Conservation (phyloP, 139 green algal genomes). For the Axilococcus clingmanii region DNA sequence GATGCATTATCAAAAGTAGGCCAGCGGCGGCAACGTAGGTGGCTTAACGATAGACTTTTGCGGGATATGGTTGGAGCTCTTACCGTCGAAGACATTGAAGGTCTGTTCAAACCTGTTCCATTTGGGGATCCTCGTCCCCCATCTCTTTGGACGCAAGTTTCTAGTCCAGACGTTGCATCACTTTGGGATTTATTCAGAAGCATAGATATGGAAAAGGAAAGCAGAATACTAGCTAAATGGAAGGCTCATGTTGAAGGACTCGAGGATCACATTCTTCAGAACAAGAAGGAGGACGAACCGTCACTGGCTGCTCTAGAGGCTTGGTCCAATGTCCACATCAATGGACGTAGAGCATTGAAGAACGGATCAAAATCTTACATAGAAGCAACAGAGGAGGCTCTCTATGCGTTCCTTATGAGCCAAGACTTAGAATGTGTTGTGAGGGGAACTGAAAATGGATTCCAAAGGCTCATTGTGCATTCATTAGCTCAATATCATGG, state of each 20-base stretch:
- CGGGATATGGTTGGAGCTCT: conserved; percentile 34
- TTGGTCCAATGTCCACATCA: conserved; percentile 21
- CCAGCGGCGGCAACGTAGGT: conserved; percentile 19
- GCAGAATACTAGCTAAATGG: conserved; percentile 37
- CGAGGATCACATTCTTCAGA: neutral
- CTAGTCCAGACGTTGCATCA: conserved; percentile 4
- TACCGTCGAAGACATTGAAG: conserved; percentile 37
- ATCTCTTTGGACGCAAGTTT: conserved; percentile 6
- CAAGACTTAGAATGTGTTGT: too few species aligned
- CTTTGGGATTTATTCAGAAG: conserved; percentile 40
- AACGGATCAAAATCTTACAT: conserved; percentile 3
- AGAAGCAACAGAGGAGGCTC: conserved; percentile 16
- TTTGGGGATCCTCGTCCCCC: conserved; percentile 29
- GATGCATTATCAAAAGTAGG: conserved; percentile 25
- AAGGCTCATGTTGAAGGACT: conserved; percentile 27
- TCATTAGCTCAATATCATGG: conserved; percentile 32
- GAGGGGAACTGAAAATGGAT: too few species aligned
- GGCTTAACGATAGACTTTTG: conserved; percentile 39
- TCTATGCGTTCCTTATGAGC: too few species aligned
- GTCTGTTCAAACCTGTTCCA: conserved; percentile 42
- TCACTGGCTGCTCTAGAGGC: conserved; percentile 14
- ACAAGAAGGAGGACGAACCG: too few species aligned
- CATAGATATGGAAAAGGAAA: conserved; percentile 40
- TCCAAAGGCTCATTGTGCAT: conserved; percentile 29
- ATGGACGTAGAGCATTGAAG: conserved; percentile 26